Base-by-base conservation (phyloP, 2,329 filamentous ascomycete species). In the Aspergillus terreus region DNA sequence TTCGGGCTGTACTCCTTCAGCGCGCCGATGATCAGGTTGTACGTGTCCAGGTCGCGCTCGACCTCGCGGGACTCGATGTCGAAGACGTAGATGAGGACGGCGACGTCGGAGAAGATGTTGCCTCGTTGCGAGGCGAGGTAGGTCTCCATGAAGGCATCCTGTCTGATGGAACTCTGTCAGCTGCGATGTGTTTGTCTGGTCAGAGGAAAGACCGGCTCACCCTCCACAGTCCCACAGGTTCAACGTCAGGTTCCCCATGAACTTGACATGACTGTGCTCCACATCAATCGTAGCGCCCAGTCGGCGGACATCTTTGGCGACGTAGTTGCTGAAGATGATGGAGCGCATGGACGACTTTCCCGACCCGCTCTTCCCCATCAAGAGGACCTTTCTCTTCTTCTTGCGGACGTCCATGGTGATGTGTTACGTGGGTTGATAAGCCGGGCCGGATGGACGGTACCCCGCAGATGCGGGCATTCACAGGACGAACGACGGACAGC, bases 261-360 rank as follows among this genome's bases (percentile, higher is more conserved):
- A 99, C 72, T 96, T 96, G 74, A 97, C 94, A 75, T 96, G 94
- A 56, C 91, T 96, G 65, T 97, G 88, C 73, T 99, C 94, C 54
- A 99, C 94, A 69, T 99, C 94, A 68, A 99, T 97, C 11, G 94
- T 99, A 1, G 94, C 94, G 60, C 94, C 94, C 50, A 99, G 78
- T 52, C 94, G 80, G 36, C 94, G 82, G 6, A 96, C 96, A 71
- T 99, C 94, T 68, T 95, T 91, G 51, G 94, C 94, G 59, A 97
- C 92, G 71, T 96, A 97, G 74, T 97, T 97, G 78, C 90, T 96
- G 75, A 99, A 99, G 70, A 99, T 96, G 67, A 99, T 97, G 66
- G 88, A 94, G 58, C 94, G 84, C 94, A 99, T 99, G 51, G 91
- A 96, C 40, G 92, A 96, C 75, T 99, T 99, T 50, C 94, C 94